Evolutionary conservation across 495 filamentous ascomycete genomes (phyloP), one percentile per base, ranked within the genome.

Genomic region (Penicillium samsonianum): DNA sequence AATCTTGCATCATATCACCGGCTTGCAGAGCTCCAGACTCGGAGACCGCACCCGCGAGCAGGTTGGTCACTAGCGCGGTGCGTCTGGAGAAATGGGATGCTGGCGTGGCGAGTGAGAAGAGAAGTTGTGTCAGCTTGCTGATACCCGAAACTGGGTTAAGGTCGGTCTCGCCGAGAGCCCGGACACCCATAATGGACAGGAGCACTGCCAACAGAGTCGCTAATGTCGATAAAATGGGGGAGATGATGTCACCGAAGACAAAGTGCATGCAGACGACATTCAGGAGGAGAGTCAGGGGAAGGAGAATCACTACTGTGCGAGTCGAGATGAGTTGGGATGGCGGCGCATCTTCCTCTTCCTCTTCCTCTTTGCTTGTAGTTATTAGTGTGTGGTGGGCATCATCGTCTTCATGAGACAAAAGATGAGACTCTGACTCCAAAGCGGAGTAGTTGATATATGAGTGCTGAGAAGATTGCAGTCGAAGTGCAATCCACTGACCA

Each of bases 101-200:
- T 2, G 95, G 91, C 12, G 93, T 94, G 23, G 92, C 83, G 38
- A 97, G 84, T 0, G 90, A 89, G 72, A 98, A 97, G 70, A 97
- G 84, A 10, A 98, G 85, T 73, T 98, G 94, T 0, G 94, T 96
- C 5, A 98, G 79, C 78, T 98, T 98, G 69, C 86, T 90, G 73
- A 98, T 98, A 46, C 94, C 94, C 20, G 90, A 96, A 19, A 98
- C 94, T 9, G 94, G 94, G 69, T 98, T 98, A 25, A 98, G 81
- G 67, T 98, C 94, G 9, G 94, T 98, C 76, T 98, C 93, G 37
- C 94, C 93, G 0, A 97, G 79, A 1, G 94, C 94, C 20, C 94
- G 82, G 50, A 98, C 94, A 47, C 95, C 95, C 92, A 98, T 96
- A 57, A 98, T 85, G 49, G 89, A 91, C 22, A 97, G 80, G 30